These are phyloP conservation scores for Hymenoscyphus repandus DNA, from an alignment of 2,329 filamentous ascomycete species.

Conservation along the genomic window DNA sequence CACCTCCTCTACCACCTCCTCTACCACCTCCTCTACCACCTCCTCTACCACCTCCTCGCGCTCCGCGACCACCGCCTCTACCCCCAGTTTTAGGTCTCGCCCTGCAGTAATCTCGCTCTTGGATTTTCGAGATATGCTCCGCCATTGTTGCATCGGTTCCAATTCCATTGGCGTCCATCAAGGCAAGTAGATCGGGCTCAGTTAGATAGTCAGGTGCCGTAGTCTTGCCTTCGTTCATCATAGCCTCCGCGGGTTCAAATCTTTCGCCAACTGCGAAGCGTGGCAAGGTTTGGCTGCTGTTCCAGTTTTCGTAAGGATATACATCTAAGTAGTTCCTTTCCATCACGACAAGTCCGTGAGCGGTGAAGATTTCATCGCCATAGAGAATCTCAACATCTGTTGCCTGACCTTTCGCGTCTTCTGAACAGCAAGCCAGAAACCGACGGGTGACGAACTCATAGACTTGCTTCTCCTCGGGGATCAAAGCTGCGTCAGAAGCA, in stretches of 20 bases:
- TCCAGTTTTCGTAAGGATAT: constrained; percentile 96
- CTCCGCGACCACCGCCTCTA: constrained; percentile 32
- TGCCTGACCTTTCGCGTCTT: constrained; percentile 84
- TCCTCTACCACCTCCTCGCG: constrained; percentile 35
- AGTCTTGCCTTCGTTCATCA: constrained; percentile 89
- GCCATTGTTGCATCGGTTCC: constrained; percentile 99
- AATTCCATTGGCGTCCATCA: constrained; percentile 99
- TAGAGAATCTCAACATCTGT: constrained; percentile 83
- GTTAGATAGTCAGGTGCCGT: constrained; percentile 80
- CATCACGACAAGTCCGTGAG: constrained; percentile 78
- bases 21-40: constrained; percentile 37
- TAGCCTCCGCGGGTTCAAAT: constrained; percentile 84
- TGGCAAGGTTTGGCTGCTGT: constrained; percentile 76
- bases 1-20: constrained; percentile 36
- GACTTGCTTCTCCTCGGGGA: constrained; percentile 65
- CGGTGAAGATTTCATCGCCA: constrained; percentile 75
- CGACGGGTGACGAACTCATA: constrained; percentile 91
- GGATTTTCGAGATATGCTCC: constrained; percentile 94
- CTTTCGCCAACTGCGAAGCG: constrained; percentile 72
- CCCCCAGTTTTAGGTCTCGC: constrained; percentile 47
- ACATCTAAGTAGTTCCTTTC: constrained; percentile 93
- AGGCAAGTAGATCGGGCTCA: constrained; percentile 87
- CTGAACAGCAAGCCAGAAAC: constrained; percentile 92
- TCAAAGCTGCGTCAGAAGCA: constrained; percentile 48
- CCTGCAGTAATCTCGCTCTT: constrained; percentile 80